Base-by-base conservation (phyloP, 768 basidiomycete genomes). In the Trametes villosa region DNA sequence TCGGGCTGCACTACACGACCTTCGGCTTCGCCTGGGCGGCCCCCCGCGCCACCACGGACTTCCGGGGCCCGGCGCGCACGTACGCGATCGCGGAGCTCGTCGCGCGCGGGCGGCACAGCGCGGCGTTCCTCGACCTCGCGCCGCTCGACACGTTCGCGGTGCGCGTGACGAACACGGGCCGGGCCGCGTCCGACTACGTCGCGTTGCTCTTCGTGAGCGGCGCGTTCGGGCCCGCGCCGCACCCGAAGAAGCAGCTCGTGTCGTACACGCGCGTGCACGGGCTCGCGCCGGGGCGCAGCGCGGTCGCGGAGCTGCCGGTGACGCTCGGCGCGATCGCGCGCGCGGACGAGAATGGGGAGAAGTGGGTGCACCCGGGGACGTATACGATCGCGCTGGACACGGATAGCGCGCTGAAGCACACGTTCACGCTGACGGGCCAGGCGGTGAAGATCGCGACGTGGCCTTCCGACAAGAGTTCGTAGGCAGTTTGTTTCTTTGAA, bases 1-100 rank as follows among this genome's bases (percentile, higher is more conserved):
- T 76, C 52, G 85, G 84, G 20, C 71, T 83, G 50, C 83, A 84
- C 67, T 85, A 77, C 71, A 85, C 83, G 4, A 80, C 72, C 7
- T 85, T 86, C 71, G 58, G 48, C 18, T 68, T 79, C 48, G 66
- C 68, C 27, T 84, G 82, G 78, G 67, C 74, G 11, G 59, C 62
- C 2, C 29, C 40, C 1, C 22, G 47, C n/a, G 40, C 40, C 13
- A 8, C 33, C 6, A 26, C 46, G 1, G 47, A 57, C 46, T 33
- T 29, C 24, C 18, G 45, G 18, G 26, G 30, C 17, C 51, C 44
- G 17, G 61, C 75, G 12, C 76, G 80, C 6, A 56, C 72, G 7
- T 85, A 81, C 70, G 67, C 73, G 46, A 83, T 84, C 52, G 70
- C 76, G 12, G 59, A 66, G 36, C 76, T 83, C 36, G 68, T 81